A percentile compares a stretch with the other conserved stretches of the same genome.
Conservation (phyloP, 2,329 filamentous ascomycete species). For the Gremmenia infestans region DNA sequence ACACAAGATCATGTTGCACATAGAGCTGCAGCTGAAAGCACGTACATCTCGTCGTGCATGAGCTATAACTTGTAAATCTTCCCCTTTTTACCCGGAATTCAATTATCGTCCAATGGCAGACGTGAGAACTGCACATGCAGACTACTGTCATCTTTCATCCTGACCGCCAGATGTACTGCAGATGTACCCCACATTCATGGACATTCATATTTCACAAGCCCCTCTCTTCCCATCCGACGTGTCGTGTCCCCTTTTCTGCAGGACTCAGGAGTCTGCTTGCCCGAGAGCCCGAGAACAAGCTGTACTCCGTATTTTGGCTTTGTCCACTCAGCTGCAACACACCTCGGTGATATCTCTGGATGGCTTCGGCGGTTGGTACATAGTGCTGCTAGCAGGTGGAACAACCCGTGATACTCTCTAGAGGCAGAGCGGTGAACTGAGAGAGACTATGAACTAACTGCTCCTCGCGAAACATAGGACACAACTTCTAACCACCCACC, state of each 20-base stretch:
- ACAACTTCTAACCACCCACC: neutral
- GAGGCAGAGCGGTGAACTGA: neutral
- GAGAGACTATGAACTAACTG: neutral
- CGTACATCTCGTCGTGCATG: neutral
- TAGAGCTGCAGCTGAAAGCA: neutral
- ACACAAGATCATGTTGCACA: neutral
- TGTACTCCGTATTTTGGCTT: neutral
- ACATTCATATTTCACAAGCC: constrained; percentile 2
- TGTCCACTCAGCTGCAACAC: neutral
- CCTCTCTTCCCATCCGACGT: constrained; percentile 15
- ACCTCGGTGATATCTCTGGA: neutral
- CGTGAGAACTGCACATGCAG: constrained; percentile 2
- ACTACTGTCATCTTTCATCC: constrained; percentile 10
- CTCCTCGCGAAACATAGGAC: neutral
- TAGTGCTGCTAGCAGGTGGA: neutral
- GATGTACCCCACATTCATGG: constrained; percentile 23
- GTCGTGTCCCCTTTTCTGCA: constrained; percentile 15
- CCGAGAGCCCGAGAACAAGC: neutral
- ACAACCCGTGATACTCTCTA: neutral
- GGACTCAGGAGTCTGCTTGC: neutral
- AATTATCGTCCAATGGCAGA: constrained; percentile 13
- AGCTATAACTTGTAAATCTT: neutral
- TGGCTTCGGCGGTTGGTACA: neutral
- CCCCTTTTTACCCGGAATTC: constrained; percentile 5
- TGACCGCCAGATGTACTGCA: constrained; percentile 26